Conservation (phyloP, 176 grass and related monocot species). For the Elymus sibiricus region DNA sequence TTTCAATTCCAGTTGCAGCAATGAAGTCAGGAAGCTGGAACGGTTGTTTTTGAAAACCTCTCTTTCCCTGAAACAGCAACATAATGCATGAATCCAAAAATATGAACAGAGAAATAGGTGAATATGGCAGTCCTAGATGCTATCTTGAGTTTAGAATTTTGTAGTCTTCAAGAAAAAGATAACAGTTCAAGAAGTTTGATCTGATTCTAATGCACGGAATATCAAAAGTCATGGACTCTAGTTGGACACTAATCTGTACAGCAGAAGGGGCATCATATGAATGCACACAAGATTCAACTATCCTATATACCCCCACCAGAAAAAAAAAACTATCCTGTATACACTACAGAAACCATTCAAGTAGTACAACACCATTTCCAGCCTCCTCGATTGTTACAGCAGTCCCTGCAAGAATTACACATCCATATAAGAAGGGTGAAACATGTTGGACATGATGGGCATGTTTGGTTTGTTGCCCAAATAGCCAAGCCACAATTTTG, state of each 20-base stretch:
- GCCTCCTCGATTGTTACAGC: slow-evolving; percentile 53
- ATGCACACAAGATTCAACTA: not conserved
- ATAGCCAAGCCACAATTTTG: not conserved
- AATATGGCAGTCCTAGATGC: not conserved
- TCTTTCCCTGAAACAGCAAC: slow-evolving; percentile 67
- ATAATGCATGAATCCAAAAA: not conserved
- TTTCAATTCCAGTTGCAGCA: slow-evolving; percentile 97
- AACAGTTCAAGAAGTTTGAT: not conserved
- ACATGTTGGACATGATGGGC: slow-evolving; percentile 44
- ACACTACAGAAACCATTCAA: slow-evolving; percentile 44
- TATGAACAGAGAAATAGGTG: not conserved
- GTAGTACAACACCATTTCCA: slow-evolving; percentile 48
- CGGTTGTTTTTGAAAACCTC: slow-evolving; percentile 90
- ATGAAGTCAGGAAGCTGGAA: slow-evolving; percentile 97
- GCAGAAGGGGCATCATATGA: not conserved
- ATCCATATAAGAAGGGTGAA: slow-evolving; percentile 63
- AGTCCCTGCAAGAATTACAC: slow-evolving; percentile 74
- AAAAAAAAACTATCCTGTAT: not conserved
- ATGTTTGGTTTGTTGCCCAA: slow-evolving; percentile 33
- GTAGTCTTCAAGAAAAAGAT: not conserved
- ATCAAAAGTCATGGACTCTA: not conserved
- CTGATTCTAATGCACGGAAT: not conserved
- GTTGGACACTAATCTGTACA: not conserved
- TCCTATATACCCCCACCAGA: not conserved
- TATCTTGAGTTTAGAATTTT: not conserved